phyloP scores from a whole-genome alignment of 164 flowering plant species.

The Liriodendron chinense region DNA sequence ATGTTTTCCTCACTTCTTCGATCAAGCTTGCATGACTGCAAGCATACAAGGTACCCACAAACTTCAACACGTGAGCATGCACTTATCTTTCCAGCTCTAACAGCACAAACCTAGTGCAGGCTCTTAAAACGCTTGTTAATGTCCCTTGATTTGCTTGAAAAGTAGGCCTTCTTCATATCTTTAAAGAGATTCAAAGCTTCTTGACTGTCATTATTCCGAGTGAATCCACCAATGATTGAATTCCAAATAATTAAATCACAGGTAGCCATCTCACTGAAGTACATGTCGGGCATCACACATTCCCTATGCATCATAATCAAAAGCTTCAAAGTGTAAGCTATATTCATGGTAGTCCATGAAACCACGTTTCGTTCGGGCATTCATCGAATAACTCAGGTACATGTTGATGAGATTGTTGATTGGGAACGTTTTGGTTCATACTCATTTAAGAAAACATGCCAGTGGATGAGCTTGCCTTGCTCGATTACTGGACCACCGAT shows the following conservation, averaged over 20 bases:
- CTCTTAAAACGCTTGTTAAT: slow-evolving; percentile 72
- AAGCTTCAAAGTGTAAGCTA: too few relatives aligned
- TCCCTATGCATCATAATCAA: too few relatives aligned
- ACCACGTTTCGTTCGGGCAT: too few relatives aligned
- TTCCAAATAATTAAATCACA: slow-evolving; percentile 78
- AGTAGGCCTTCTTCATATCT: slow-evolving; percentile 69
- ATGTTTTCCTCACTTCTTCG: slow-evolving; percentile 52
- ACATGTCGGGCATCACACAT: slow-evolving; percentile 73
- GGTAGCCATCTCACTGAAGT: slow-evolving; percentile 68
- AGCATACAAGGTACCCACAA: slow-evolving; percentile 74
- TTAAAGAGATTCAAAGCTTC: slow-evolving; percentile 62
- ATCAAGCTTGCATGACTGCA: slow-evolving; percentile 92
- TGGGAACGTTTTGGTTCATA: too few relatives aligned
- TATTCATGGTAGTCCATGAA: too few relatives aligned
- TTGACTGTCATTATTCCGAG: slow-evolving; percentile 67
- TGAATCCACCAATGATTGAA: slow-evolving; percentile 73
- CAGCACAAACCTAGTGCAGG: slow-evolving; percentile 64
- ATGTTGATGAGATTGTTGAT: too few relatives aligned
- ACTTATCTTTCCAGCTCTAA: too few relatives aligned
- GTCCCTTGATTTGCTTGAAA: slow-evolving; percentile 59
- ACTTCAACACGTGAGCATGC: slow-evolving; percentile 77
- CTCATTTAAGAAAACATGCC: too few relatives aligned
- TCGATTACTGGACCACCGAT: too few relatives aligned
- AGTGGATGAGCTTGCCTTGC: too few relatives aligned
- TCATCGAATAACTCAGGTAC: too few relatives aligned